A percentile compares a stretch with the other conserved stretches of the same genome.
Conservation (phyloP, 1,284 basidiomycete genomes). For the Abortiporus biennis region DNA sequence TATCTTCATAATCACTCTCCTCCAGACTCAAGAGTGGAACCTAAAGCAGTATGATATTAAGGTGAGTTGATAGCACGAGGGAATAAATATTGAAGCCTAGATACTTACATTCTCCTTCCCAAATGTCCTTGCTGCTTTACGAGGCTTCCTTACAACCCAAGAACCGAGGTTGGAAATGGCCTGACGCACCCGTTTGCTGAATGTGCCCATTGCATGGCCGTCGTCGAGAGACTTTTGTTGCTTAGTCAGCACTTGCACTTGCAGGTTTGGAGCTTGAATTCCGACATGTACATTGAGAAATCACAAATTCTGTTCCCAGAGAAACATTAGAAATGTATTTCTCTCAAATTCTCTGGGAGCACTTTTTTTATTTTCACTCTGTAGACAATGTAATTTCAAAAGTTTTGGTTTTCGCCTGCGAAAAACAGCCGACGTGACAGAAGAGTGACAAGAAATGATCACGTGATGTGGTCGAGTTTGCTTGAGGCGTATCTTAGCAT, state of each 20-base stretch:
- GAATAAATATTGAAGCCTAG: too few relatives aligned
- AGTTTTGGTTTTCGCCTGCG: not conserved
- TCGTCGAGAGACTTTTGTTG: too few relatives aligned
- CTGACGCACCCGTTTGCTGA: too few relatives aligned
- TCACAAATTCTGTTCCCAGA: not conserved
- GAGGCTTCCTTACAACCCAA: too few relatives aligned
- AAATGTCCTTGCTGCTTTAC: too few relatives aligned
- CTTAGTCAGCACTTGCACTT: not conserved
- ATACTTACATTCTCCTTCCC: too few relatives aligned
- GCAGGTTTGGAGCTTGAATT: not conserved
- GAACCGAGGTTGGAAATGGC: too few relatives aligned
- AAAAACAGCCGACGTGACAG: not conserved
- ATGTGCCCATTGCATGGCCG: too few relatives aligned
- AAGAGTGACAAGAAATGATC: not conserved
- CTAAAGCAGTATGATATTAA: too few relatives aligned
- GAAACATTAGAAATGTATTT: not conserved
- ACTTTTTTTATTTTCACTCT: not conserved
- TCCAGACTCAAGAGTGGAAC: too few relatives aligned
- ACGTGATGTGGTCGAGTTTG: constrained; percentile 1
- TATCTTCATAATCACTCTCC: too few relatives aligned
- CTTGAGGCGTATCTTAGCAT: constrained; percentile 1
- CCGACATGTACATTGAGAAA: not conserved
- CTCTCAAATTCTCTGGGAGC: not conserved
- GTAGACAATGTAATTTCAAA: not conserved
- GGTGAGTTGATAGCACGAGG: too few relatives aligned